Evolutionary conservation across 2,329 filamentous ascomycete genomes (phyloP), one percentile per base, ranked within the genome.

Genomic region (Aspergillus japonicus): DNA sequence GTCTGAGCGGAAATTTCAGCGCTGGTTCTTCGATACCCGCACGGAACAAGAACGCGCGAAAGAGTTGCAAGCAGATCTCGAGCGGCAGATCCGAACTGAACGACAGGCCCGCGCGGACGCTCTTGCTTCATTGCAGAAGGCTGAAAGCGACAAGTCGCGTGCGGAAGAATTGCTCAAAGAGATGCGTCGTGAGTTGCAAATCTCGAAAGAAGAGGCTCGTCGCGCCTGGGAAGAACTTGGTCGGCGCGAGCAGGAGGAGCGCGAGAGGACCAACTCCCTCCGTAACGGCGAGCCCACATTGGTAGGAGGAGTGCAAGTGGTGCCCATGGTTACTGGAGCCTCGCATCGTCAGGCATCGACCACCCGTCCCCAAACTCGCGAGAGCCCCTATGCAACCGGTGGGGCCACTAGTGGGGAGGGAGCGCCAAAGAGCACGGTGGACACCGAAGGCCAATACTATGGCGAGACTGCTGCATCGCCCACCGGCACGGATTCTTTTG

Each of bases 221-320:
- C 87, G 95, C 59, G 95, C 95, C 1, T 99, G 95, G 95, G 95
- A 99, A 78, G 95, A 98, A 76, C 85, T 99, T 1, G 95, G 95
- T 24, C 86, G 94, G 54, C 87, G 92, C 54, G 95, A 98, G 75
- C 92, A 97, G 71, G 91, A 96, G 76, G 94, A 97, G 75, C 87
- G 94, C 5, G 93, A 97, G 64, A 86, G 91, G 50, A 95, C 91
- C 1, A 83, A 87, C 29, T 92, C 91, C n/a, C 81, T 99, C 24
- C 88, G 95, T 69, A 89, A 90, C 63, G 95, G 95, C 6, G 87
- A 92, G 61, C 91, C 94, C 14, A 97, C 92, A 1, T 82, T 96
- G 52, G 90, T 99, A 8, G 92, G 93, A 52, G 94, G 94, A 47
- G 92, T 98, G 12, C 93, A 97, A 71, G 95, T 99, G 12, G 91